Conservation (phyloP, 2,329 filamentous ascomycete genomes). For the Fonsecaea erecta region DNA sequence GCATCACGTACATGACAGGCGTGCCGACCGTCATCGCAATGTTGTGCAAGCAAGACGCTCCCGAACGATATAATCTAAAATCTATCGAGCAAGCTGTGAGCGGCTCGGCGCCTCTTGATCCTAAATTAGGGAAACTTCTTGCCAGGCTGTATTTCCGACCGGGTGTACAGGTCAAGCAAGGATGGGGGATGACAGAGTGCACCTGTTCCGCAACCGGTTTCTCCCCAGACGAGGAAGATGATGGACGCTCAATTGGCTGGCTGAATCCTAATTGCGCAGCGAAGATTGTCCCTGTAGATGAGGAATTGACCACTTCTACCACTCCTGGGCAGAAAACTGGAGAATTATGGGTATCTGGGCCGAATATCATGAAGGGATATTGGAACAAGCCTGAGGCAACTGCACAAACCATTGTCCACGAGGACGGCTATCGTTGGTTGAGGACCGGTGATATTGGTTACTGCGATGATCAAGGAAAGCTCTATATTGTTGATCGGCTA, state of each 20-base stretch:
- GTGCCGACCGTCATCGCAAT: conserved; percentile 14
- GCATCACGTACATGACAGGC: conserved; percentile 16
- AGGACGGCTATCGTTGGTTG: conserved; percentile 55
- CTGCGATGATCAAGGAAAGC: conserved; percentile 60
- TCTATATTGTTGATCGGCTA: conserved; percentile 78
- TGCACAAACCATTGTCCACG: conserved; percentile 40
- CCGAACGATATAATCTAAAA: conserved; percentile 14
- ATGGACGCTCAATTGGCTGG: conserved; percentile 20
- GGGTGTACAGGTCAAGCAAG: conserved; percentile 21
- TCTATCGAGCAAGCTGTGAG: conserved; percentile 11
- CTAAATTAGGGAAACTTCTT: conserved; percentile 3
- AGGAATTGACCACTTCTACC: not conserved
- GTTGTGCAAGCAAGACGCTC: conserved; percentile 10
- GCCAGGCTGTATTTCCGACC: conserved; percentile 10
- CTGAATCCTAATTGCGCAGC: conserved; percentile 14
- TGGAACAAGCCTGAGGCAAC: conserved; percentile 41
- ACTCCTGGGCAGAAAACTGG: conserved; percentile 2
- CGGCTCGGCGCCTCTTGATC: conserved; percentile 17
- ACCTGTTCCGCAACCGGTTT: conserved; percentile 18
- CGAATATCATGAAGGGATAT: conserved; percentile 36
- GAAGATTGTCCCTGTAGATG: conserved; percentile 15
- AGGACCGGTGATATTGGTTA: conserved; percentile 40
- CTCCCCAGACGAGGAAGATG: conserved; percentile 17
- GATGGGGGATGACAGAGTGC: conserved; percentile 37
- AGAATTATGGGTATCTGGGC: conserved; percentile 56